These are phyloP conservation scores for Phlegmacium glaucopus DNA, from an alignment of 768 basidiomycete genomes.

Conservation along the genomic window DNA sequence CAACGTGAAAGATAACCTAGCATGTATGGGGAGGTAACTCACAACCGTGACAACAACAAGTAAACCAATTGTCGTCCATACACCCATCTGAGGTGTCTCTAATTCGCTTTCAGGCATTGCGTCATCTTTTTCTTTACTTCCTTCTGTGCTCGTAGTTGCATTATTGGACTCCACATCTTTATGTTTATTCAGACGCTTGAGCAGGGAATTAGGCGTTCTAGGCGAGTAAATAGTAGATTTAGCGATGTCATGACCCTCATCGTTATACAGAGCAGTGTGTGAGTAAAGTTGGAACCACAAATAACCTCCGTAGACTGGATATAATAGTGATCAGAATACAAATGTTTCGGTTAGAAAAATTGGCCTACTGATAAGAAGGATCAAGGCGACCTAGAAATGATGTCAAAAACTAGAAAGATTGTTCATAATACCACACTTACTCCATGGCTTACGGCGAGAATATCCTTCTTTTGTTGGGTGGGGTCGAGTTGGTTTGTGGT, in stretches of 20 bases:
- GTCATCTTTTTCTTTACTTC: constrained; percentile 34
- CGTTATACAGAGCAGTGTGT: constrained; percentile 65
- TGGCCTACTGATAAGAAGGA: constrained; percentile 68
- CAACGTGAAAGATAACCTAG: not conserved
- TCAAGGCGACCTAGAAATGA: constrained; percentile 57
- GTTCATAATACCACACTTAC: constrained; percentile 36
- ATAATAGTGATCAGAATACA: constrained; percentile 22
- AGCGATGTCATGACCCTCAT: constrained; percentile 36
- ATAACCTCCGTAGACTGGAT: constrained; percentile 69
- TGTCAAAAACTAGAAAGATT: constrained; percentile 30
- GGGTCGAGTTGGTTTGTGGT: constrained; percentile 28
- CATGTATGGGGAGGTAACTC: constrained; percentile 31
- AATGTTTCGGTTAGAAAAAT: not conserved
- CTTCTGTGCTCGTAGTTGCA: constrained; percentile 18
- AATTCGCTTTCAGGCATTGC: no score
- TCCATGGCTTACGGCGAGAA: constrained; percentile 71
- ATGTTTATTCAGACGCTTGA: not conserved
- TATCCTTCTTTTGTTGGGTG: constrained; percentile 35
- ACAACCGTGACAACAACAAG: constrained; percentile 64
- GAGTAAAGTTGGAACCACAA: constrained; percentile 80
- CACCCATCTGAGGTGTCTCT: constrained; percentile 53
- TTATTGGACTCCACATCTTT: not conserved
- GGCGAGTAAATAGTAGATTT: constrained; percentile 30
- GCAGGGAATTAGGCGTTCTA: constrained; percentile 15
- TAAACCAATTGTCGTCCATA: constrained; percentile 49